Percentiles rank a stretch among this genome's conserved stretches.
phyloP scores from a whole-genome alignment of 2,329 filamentous ascomycete species.

The Clonostachys rosea region DNA sequence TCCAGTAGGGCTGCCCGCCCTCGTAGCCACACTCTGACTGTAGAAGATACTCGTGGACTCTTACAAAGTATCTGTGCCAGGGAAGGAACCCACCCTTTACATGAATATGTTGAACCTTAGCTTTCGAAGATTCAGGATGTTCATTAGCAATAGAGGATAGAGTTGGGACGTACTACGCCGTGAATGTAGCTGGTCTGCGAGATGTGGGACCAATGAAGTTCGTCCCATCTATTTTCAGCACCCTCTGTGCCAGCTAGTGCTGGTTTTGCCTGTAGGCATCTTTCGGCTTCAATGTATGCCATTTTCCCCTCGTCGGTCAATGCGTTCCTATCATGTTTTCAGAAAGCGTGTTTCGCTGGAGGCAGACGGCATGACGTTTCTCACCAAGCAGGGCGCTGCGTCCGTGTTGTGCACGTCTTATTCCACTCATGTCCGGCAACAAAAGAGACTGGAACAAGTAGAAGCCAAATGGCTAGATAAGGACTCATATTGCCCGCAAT shows the following conservation, averaged over 20 bases:
- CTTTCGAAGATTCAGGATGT: not conserved
- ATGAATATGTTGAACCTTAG: not conserved
- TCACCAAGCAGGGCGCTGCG: no score
- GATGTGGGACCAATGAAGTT: conserved; percentile 22
- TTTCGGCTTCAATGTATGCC: no score
- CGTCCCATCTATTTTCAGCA: conserved; percentile 19
- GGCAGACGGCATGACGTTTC: no score
- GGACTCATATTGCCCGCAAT: no score
- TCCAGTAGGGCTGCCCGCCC: conserved; percentile 18
- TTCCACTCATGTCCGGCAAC: no score
- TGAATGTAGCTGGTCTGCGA: conserved; percentile 15
- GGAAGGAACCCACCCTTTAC: conserved; percentile 22
- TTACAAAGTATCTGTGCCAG: conserved; percentile 35
- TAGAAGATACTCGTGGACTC: conserved; percentile 28
- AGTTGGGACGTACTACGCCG: conserved; percentile 11
- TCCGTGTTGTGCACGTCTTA: no score
- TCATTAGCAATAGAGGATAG: conserved; percentile 18
- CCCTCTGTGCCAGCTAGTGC: conserved; percentile 2
- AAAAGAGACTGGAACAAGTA: no score
- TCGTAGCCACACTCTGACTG: conserved; percentile 32
- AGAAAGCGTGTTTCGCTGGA: no score
- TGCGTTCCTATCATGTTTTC: no score
- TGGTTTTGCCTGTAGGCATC: no score
- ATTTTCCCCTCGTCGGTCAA: no score
- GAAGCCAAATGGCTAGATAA: no score